These are phyloP conservation scores for Podaxis sp. DNA, from an alignment of 768 basidiomycete species.

Conservation along the genomic window DNA sequence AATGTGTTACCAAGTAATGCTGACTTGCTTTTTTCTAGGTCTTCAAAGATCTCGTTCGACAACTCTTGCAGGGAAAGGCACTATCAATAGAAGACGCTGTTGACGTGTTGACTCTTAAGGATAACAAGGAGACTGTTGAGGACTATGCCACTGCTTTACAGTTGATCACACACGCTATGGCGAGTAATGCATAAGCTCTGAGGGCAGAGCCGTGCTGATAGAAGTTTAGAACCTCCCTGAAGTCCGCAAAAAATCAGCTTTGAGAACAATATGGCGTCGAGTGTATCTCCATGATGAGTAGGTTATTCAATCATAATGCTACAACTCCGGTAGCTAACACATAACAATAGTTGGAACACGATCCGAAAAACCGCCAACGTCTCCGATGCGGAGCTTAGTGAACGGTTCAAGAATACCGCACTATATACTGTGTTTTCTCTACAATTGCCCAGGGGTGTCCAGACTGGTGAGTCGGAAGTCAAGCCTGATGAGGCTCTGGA, in stretches of 20 bases:
- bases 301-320: slow-evolving; percentile 26
- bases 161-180: slow-evolving; percentile 56
- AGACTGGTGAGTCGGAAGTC: slow-evolving; percentile 42
- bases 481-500: slow-evolving; percentile 58
- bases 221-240: slow-evolving; percentile 62
- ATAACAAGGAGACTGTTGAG: slow-evolving; percentile 58
- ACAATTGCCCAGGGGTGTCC: slow-evolving; percentile 37
- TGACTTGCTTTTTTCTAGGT: slow-evolving; percentile 38
- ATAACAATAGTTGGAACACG: slow-evolving; percentile 64
- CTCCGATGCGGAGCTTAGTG: slow-evolving; percentile 74
- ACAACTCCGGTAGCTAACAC: neutral
- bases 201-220: neutral
- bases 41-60: slow-evolving; percentile 67
- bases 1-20: neutral
- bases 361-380: slow-evolving; percentile 75
- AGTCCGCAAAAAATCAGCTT: slow-evolving; percentile 64
- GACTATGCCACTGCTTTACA: slow-evolving; percentile 73
- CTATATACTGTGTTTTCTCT: slow-evolving; percentile 65
- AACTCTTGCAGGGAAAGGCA: slow-evolving; percentile 72
- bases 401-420: slow-evolving; percentile 72
- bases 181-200: slow-evolving; percentile 26
- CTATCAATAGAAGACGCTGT: slow-evolving; percentile 78
- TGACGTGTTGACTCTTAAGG: slow-evolving; percentile 84
- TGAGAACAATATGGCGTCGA: slow-evolving; percentile 82
- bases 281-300: slow-evolving; percentile 90